phyloP scores from a whole-genome alignment of 2,329 filamentous ascomycete species.

The Cladosporium velox region DNA sequence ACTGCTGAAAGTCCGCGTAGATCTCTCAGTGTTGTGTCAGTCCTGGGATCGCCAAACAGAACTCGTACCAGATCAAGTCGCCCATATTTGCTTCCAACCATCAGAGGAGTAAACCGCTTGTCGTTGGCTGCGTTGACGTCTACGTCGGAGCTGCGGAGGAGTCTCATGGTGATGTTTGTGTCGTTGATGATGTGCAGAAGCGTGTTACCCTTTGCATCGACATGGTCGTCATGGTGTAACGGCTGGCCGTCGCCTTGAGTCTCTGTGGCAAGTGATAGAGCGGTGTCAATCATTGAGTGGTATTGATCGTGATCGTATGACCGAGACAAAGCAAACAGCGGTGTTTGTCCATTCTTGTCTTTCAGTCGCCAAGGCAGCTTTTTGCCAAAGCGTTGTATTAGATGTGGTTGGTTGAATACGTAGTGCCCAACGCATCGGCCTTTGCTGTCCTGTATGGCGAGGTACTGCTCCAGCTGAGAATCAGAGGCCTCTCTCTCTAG shows the following conservation, averaged over 20 bases:
- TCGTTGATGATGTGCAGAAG: slow-evolving; percentile 95
- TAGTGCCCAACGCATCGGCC: slow-evolving; percentile 94
- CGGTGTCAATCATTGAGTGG: slow-evolving; percentile 80
- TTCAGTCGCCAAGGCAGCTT: slow-evolving; percentile 85
- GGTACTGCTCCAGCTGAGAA: slow-evolving; percentile 64
- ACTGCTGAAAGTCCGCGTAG: slow-evolving; percentile 87
- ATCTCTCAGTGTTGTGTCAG: slow-evolving; percentile 83
- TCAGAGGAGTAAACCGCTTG: slow-evolving; percentile 89
- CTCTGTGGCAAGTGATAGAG: slow-evolving; percentile 70
- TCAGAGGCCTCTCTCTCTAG: slow-evolving; percentile 60
- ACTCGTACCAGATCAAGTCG: slow-evolving; percentile 88
- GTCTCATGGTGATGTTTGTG: slow-evolving; percentile 69
- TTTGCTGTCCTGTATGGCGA: slow-evolving; percentile 75
- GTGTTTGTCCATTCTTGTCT: slow-evolving; percentile 97
- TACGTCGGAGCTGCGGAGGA: slow-evolving; percentile 84
- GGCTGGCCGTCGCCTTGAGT: slow-evolving; percentile 75
- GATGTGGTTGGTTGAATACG: slow-evolving; percentile 81
- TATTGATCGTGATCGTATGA: slow-evolving; percentile 94
- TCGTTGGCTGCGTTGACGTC: slow-evolving; percentile 96
- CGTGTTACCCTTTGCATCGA: slow-evolving; percentile 91
- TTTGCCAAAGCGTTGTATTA: slow-evolving; percentile 75
- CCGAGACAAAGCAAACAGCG: slow-evolving; percentile 88
- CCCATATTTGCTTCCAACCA: slow-evolving; percentile 98
- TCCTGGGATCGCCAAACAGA: slow-evolving; percentile 82
- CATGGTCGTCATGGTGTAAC: slow-evolving; percentile 89